Conservation (phyloP, 1,139 yeast genomes). For the Suzukiozyma palmioleophila region DNA sequence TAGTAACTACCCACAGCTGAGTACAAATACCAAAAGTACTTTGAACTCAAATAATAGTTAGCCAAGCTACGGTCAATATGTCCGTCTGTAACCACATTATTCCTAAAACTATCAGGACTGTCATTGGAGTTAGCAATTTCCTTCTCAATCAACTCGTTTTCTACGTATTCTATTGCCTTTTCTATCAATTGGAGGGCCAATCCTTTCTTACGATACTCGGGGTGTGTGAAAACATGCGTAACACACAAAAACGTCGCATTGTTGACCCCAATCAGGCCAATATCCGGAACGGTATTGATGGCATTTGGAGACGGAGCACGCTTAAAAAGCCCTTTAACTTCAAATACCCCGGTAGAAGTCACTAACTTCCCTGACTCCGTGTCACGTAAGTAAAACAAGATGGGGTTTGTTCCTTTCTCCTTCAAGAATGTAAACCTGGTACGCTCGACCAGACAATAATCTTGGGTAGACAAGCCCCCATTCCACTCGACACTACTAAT, state of each 20-base stretch:
- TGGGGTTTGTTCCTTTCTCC: constrained; percentile 11
- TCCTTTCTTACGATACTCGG: constrained; percentile 26
- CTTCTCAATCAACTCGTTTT: constrained; percentile 24
- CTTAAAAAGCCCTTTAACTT: constrained; percentile 26
- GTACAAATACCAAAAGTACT: constrained; percentile 37
- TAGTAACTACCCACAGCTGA: constrained; percentile 33
- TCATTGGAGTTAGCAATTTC: constrained; percentile 20
- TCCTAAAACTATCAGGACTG: constrained; percentile 25
- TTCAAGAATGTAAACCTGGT: constrained; percentile 12
- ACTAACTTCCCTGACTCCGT: constrained; percentile 20
- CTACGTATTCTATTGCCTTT: constrained; percentile 29
- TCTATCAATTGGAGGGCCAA: constrained; percentile 25
- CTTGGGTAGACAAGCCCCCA: constrained; percentile 19
- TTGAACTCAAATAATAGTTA: constrained; percentile 31
- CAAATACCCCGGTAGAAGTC: constrained; percentile 24
- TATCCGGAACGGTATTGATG: constrained; percentile 30
- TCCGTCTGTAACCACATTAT: constrained; percentile 28
- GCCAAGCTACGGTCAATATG: constrained; percentile 29
- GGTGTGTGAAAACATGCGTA: constrained; percentile 26
- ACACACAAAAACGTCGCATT: constrained; percentile 25
- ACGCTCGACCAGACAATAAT: constrained; percentile 22
- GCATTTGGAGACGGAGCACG: constrained; percentile 26
- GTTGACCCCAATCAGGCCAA: constrained; percentile 30
- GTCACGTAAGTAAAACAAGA: constrained; percentile 30
- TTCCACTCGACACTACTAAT: constrained; percentile 30